phyloP scores from a whole-genome alignment of 345 rosid genomes.

The Laguncularia racemosa region DNA sequence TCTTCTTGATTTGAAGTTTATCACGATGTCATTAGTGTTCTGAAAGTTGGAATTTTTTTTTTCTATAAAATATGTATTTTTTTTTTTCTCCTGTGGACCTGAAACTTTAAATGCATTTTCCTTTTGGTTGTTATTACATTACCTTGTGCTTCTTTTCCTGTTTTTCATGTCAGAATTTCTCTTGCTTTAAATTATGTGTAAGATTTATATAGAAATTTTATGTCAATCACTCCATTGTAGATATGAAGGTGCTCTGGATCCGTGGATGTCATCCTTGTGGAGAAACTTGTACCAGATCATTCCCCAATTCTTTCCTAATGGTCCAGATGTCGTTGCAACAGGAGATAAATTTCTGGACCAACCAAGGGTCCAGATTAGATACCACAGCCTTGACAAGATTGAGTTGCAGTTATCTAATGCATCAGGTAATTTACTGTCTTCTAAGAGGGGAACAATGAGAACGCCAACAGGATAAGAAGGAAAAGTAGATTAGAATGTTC shows the following conservation, averaged over 20 bases:
- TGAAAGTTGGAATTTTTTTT: no score
- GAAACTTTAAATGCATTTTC: no score
- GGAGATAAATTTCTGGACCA: slow-evolving; percentile 40
- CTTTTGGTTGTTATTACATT: no score
- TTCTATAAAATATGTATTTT: no score
- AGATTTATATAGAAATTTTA: background rate
- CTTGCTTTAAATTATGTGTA: slow-evolving; percentile 1
- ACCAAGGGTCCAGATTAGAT: slow-evolving; percentile 53
- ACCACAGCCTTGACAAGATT: slow-evolving; percentile 23
- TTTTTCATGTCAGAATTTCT: background rate
- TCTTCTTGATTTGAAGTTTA: no score
- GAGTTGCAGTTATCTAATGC: slow-evolving; percentile 19
- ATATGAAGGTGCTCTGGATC: slow-evolving; percentile 91
- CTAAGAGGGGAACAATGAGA: no score
- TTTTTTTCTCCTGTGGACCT: no score
- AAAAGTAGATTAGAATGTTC: no score
- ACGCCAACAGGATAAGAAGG: no score
- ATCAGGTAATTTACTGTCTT: slow-evolving; percentile 33
- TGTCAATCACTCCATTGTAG: slow-evolving; percentile 22
- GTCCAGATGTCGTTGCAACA: slow-evolving; percentile 44
- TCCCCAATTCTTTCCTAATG: slow-evolving; percentile 61
- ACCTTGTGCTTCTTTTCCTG: no score
- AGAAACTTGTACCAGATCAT: slow-evolving; percentile 37
- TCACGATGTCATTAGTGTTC: no score
- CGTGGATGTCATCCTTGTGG: slow-evolving; percentile 93